Percentiles rank a stretch among this genome's conserved stretches.
Evolutionary conservation across 1,284 basidiomycete species (phyloP).

Genomic region (Melampsora americana): DNA sequence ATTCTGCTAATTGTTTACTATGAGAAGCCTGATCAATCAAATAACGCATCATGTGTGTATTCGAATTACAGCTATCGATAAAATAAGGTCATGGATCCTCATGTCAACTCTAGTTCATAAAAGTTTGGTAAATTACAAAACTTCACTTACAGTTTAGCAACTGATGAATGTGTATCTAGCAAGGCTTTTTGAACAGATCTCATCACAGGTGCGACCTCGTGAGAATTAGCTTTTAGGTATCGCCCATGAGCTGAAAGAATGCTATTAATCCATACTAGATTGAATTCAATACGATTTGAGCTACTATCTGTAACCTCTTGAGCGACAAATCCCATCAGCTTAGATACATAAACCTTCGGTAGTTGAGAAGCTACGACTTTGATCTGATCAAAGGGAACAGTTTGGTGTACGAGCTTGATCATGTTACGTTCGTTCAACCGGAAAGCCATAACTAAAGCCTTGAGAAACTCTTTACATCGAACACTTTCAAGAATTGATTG

Average conservation of each 20-base stretch:
- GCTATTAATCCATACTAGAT: conserved; percentile 77
- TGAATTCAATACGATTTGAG: conserved; percentile 81
- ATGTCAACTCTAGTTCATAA: neutral
- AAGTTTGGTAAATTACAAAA: conserved; percentile 39
- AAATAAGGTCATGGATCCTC: conserved; percentile 12
- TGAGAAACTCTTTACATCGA: conserved; percentile 68
- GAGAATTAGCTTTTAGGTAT: conserved; percentile 68
- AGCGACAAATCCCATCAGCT: conserved; percentile 72
- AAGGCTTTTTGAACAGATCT: conserved; percentile 76
- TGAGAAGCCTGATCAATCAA: conserved; percentile 69
- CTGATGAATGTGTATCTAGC: conserved; percentile 69
- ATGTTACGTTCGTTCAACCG: conserved; percentile 78
- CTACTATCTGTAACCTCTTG: conserved; percentile 70
- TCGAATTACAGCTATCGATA: conserved; percentile 71
- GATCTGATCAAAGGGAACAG: conserved; percentile 72
- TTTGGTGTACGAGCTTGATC: conserved; percentile 74
- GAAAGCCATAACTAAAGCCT: conserved; percentile 86
- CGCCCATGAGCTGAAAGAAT: conserved; percentile 77
- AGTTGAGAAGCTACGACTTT: conserved; percentile 74
- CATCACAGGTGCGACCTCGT: conserved; percentile 79
- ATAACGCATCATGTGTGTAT: conserved; percentile 72
- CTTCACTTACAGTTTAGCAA: conserved; percentile 71
- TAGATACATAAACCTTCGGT: conserved; percentile 71
- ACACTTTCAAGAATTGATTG: conserved; percentile 71
- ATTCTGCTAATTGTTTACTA: conserved; percentile 47